phyloP scores from a whole-genome alignment of 768 basidiomycete species.

The Phylloporus scabripes region DNA sequence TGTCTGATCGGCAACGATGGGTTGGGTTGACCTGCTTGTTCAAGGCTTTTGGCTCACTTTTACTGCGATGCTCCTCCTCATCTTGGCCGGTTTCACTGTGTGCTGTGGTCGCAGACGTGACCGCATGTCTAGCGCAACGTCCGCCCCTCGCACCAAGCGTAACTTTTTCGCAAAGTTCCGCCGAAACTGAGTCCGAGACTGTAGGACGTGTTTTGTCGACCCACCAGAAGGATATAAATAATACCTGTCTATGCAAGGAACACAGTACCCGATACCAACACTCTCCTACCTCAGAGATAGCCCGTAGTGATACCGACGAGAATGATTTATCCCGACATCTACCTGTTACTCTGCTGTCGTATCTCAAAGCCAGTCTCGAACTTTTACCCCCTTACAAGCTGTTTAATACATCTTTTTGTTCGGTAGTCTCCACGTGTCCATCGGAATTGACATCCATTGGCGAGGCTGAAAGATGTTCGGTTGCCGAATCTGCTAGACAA shows the following conservation, averaged over 20 bases:
- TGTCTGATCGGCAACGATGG: not conserved
- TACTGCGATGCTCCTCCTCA: slow-evolving; percentile 54
- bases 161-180: slow-evolving; percentile 36
- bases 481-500: no score
- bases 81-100: slow-evolving; percentile 62
- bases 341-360: not conserved
- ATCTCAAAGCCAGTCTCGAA: not conserved
- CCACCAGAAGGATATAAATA: no score
- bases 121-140: slow-evolving; percentile 40
- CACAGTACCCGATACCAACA: not conserved
- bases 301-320: not conserved
- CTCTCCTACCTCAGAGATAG: not conserved
- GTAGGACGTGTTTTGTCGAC: not conserved
- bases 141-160: slow-evolving; percentile 19
- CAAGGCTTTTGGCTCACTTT: slow-evolving; percentile 72
- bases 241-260: not conserved
- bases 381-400: not conserved
- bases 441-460: no score
- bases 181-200: slow-evolving; percentile 23
- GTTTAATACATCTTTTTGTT: slow-evolving; percentile 5
- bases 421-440: no score
- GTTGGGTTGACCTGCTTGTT: not conserved
- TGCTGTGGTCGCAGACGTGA: slow-evolving; percentile 61
- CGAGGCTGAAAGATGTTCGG: no score
- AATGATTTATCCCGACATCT: slow-evolving; percentile 11